Percentiles rank a stretch among this genome's conserved stretches.
These are phyloP conservation scores for Cairneyella variabilis DNA, from an alignment of 495 filamentous ascomycete genomes.

Conservation along the genomic window DNA sequence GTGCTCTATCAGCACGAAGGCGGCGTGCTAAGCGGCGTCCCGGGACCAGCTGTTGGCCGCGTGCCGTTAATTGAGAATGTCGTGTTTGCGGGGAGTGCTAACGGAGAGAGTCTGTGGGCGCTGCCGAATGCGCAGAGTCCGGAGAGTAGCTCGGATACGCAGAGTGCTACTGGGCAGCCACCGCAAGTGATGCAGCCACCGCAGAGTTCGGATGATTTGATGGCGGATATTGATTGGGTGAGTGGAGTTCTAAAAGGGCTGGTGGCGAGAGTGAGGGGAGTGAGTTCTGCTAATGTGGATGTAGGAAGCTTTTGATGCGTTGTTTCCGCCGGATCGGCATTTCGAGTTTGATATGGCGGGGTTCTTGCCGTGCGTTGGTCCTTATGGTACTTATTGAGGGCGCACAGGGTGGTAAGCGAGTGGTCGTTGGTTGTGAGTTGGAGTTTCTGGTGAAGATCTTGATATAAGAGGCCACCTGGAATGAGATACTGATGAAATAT, in stretches of 20 bases:
- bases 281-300: neutral
- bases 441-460: no score
- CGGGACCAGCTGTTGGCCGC: slow-evolving; percentile 9
- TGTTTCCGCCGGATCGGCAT: slow-evolving; percentile 24
- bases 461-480: no score
- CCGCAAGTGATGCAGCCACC: neutral
- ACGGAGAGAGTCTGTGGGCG: slow-evolving; percentile 23
- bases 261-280: no score
- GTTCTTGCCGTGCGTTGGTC: slow-evolving; percentile 1
- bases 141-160: slow-evolving; percentile 19
- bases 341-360: slow-evolving; percentile 3
- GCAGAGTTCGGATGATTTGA: slow-evolving; percentile 17
- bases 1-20: neutral
- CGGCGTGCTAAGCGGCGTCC: slow-evolving; percentile 2
- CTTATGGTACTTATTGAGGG: no score
- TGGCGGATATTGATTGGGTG: slow-evolving; percentile 28
- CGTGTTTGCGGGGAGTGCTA: slow-evolving; percentile 13
- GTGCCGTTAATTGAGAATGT: slow-evolving; percentile 7
- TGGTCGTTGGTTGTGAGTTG: no score
- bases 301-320: slow-evolving; percentile 27
- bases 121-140: slow-evolving; percentile 20
- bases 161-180: slow-evolving; percentile 1
- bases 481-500: no score
- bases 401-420: no score
- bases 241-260: neutral